Percentiles rank a stretch among this genome's conserved stretches.
Evolutionary conservation across 768 basidiomycete species (phyloP).

Genomic region (Hypsizygus marmoreus): DNA sequence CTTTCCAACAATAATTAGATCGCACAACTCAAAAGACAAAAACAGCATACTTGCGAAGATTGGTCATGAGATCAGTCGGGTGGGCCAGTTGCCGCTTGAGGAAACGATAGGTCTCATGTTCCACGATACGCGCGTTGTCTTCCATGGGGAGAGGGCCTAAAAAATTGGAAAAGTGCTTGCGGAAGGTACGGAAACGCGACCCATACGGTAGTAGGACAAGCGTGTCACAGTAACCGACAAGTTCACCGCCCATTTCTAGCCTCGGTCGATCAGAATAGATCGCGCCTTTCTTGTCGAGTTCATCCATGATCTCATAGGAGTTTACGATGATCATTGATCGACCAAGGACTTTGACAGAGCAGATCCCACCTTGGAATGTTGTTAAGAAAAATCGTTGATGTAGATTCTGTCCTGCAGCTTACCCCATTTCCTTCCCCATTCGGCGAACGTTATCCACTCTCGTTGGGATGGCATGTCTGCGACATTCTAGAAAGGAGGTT

Average conservation of each 20-base stretch:
- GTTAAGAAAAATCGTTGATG: constrained; percentile 18
- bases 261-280: constrained; percentile 51
- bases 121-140: constrained; percentile 30
- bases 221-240: constrained; percentile 47
- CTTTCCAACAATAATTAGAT: constrained; percentile 9
- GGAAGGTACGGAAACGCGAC: constrained; percentile 39
- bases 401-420: constrained; percentile 34
- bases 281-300: constrained; percentile 48
- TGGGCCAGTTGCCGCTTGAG: constrained; percentile 34
- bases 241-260: constrained; percentile 52
- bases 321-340: constrained; percentile 52
- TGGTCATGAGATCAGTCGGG: constrained; percentile 29
- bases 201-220: constrained; percentile 49
- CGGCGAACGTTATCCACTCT: constrained; percentile 50
- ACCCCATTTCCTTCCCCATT: constrained; percentile 59
- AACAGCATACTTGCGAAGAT: constrained; percentile 42
- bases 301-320: constrained; percentile 41
- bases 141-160: constrained; percentile 35
- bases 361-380: constrained; percentile 33
- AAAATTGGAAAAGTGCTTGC: constrained; percentile 40
- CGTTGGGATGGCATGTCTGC: constrained; percentile 44
- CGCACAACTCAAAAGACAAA: background rate
- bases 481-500: constrained; percentile 38
- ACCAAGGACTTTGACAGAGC: constrained; percentile 43
- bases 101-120: constrained; percentile 34